Evolutionary conservation across 139 green algal genomes (phyloP).

Genomic region (Mesostigma viride): DNA sequence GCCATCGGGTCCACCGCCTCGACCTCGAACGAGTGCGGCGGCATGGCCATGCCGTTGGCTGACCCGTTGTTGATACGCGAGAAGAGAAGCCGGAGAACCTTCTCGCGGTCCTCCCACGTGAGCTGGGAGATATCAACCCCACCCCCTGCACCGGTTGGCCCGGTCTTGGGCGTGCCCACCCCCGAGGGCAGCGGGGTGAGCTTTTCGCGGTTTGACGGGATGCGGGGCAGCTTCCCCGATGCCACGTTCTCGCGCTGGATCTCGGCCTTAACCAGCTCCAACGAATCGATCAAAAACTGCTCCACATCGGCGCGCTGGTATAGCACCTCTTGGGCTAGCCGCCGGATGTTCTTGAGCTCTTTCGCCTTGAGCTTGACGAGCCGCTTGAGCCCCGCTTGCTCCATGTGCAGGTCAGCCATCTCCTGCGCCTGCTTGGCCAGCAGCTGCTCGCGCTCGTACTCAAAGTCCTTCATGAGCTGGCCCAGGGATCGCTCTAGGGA

Average conservation of each 20-base stretch:
- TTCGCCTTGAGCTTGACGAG: conserved; percentile 49
- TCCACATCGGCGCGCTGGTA: conserved; percentile 72
- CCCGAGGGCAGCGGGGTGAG: conserved; percentile 3
- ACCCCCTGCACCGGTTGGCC: too few species aligned
- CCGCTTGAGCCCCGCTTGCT: conserved; percentile 14
- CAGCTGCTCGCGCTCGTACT: conserved; percentile 35
- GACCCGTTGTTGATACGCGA: conserved; percentile 55
- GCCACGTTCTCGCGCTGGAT: conserved; percentile 19
- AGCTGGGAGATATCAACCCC: conserved; percentile 56
- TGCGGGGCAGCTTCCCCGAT: too few species aligned
- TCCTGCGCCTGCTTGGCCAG: background rate
- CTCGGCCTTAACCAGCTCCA: conserved; percentile 43
- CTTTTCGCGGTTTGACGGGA: too few species aligned
- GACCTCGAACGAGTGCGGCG: too few species aligned
- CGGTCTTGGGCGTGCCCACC: too few species aligned
- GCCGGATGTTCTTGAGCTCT: conserved; percentile 65
- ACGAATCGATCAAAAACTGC: conserved; percentile 70
- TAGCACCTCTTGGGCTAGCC: conserved; percentile 62
- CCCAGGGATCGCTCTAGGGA: conserved; percentile 50
- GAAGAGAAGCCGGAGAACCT: conserved; percentile 70
- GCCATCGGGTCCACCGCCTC: too few species aligned
- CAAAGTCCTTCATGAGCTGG: conserved; percentile 45
- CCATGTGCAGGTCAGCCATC: conserved; percentile 3
- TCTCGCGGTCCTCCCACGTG: conserved; percentile 68
- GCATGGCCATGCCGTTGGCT: too few species aligned